Conservation (phyloP, 1,284 basidiomycete genomes). For the Rhodotorula sp. region DNA sequence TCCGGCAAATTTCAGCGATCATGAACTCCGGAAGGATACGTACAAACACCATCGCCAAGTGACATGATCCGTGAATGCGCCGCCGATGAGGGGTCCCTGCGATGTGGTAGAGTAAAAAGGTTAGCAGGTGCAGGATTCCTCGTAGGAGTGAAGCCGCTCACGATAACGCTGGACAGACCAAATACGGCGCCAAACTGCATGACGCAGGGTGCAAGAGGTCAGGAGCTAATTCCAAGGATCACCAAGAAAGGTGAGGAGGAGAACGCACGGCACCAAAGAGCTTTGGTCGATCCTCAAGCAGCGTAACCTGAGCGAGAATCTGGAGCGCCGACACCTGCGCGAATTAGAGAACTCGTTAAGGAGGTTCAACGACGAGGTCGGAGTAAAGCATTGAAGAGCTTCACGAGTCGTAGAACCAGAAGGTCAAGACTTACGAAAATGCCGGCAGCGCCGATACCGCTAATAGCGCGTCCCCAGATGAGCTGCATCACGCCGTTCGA, state of each 20-base stretch:
- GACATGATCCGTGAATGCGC: slow-evolving; percentile 53
- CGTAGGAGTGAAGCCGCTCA: slow-evolving; percentile 34
- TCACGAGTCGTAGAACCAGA: too few species aligned
- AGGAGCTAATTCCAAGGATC: too few species aligned
- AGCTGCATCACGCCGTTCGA: slow-evolving; percentile 53
- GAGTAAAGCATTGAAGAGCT: not conserved
- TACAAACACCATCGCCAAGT: slow-evolving; percentile 52
- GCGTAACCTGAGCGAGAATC: slow-evolving; percentile 52
- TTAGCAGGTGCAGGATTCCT: not conserved
- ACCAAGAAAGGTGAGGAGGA: too few species aligned
- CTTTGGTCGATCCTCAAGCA: slow-evolving; percentile 52
- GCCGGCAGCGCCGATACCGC: slow-evolving; percentile 56
- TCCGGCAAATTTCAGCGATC: not conserved
- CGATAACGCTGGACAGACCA: slow-evolving; percentile 50
- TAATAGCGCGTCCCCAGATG: slow-evolving; percentile 56
- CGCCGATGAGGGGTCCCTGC: slow-evolving; percentile 25
- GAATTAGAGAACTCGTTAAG: not conserved
- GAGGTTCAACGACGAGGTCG: not conserved
- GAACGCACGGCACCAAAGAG: slow-evolving; percentile 46
- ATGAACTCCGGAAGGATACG: not conserved
- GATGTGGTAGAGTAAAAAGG: not conserved
- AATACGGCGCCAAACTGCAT: slow-evolving; percentile 48
- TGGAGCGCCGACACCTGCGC: slow-evolving; percentile 25
- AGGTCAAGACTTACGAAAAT: slow-evolving; percentile 47
- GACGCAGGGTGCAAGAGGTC: too few species aligned